A percentile compares a stretch with the other conserved stretches of the same genome.
Conservation (phyloP, 169 alveolate species). For the Plasmodium berghei region DNA sequence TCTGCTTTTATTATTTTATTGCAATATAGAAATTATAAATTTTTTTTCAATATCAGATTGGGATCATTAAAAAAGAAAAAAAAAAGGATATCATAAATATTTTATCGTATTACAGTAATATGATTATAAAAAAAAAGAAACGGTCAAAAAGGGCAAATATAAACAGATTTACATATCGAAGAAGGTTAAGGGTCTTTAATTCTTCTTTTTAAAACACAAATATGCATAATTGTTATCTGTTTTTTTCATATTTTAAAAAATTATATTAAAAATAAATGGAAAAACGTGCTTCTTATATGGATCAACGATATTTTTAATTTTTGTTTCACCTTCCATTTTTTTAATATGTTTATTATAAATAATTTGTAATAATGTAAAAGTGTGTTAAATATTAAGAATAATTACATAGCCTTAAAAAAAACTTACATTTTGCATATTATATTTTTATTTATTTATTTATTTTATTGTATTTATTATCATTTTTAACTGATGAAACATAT, state of each 20-base stretch:
- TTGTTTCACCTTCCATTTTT: not conserved
- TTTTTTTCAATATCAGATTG: conserved; percentile 50
- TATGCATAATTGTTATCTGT: not conserved
- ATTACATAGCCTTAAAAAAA: no score
- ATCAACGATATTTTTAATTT: conserved; percentile 5
- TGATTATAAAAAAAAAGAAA: conserved; percentile 25
- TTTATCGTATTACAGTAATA: conserved; percentile 47
- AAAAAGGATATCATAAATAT: conserved; percentile 27
- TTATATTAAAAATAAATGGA: conserved; percentile 3
- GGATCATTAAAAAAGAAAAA: conserved; percentile 46
- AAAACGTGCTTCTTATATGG: not conserved
- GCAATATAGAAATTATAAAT: not conserved
- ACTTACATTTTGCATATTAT: no score
- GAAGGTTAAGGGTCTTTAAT: conserved; percentile 11
- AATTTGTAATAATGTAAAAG: no score
- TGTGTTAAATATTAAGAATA: no score
- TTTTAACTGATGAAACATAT: no score
- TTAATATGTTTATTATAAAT: not conserved
- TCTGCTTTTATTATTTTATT: no score
- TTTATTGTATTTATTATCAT: no score
- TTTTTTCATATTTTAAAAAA: conserved; percentile 11
- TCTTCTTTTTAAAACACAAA: conserved; percentile 22
- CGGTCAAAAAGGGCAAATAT: conserved; percentile 23
- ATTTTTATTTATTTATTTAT: not conserved
- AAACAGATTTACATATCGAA: conserved; percentile 27